Base-by-base conservation (phyloP, 1,139 yeast genomes). In the Saccharomycopsis crataegensis region DNA sequence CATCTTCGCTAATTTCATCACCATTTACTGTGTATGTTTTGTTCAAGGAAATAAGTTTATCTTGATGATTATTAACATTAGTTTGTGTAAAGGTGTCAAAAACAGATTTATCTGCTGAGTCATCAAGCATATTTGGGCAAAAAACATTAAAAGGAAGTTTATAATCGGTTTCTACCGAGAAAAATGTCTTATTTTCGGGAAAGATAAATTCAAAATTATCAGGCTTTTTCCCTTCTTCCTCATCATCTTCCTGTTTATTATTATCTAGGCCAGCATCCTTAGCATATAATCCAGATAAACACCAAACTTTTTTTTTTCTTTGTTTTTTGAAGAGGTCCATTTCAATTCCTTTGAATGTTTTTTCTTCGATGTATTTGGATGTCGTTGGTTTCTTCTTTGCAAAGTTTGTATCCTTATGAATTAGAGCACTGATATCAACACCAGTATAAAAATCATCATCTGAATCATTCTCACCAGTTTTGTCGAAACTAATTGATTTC, bases 111-210 rank as follows among this genome's bases (percentile, higher is more conserved):
- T 34, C 45, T 14, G 36, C 41, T 32, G 14, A 7, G 32, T 51
- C 32, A 9, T 48, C 45, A 14, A 52, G 32, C 16, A 41, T 33
- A 11, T 28, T 43, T 17, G 53, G 43, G 31, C 51, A 34, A 37
- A 34, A 53, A 16, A 53, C 37, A 36, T 46, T 42, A n/a, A 46
- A 53, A 22, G 56, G 56, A 33, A 52, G 16, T 32, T 44, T 49
- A 38, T 41, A 52, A 8, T 41, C 53, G 33, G 37, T 38, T 9
- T 31, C 36, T 22, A 1, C 31, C 12, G 34, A 34, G 34, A 22
- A 22, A 22, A 22, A 22, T 22, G 28, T 40, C n/a, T 48, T 48
- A 33, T 11, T 40, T 38, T 36, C 32, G 6, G 43, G 50, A 8
- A 48, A 8, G 12, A 9, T 16, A 12, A 36, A 48, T 48, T 48